Base-by-base conservation (phyloP, 805 yeast species). In the Yarrowia sp. region DNA sequence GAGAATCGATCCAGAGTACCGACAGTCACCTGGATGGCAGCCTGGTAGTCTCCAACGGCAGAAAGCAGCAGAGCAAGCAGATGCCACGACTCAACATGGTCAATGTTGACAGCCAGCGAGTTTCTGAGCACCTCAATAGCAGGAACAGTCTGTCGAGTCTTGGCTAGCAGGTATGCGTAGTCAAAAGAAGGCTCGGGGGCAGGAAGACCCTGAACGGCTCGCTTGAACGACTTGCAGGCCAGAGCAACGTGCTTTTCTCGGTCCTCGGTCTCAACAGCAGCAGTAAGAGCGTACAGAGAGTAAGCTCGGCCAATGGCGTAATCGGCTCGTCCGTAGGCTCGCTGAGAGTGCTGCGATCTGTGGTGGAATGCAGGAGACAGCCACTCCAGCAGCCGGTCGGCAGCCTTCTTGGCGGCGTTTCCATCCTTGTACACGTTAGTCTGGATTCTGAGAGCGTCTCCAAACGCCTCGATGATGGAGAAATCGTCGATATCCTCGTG, bases 71-170 rank as follows among this genome's bases (percentile, higher is more conserved):
- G 79, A 0, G 86, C 83, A 44, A 89, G 76, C 68, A 90, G 75
- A 71, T 89, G 89, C 86, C 93, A 86, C 8, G 86, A 81, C 69
- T 81, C 82, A 69, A 86, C 78, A 58, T 84, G 81, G 45, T 82
- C 82, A 0, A 89, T 88, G 65, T 79, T 79, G 31, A 47, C 36
- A 4, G 55, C 33, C 41, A 75, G 66, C 4, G 73, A 74, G 2
- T 42, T 44, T 47, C 69, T 67, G 13, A 71, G 71, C n/a, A 67
- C 60, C 22, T 65, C 66, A 28, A 72, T 65, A 3, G 77, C 75
- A 14, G 65, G 67, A 1, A 66, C 39, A 6, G 70, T 69, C 18
- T 71, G 67, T 3, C 67, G 62, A 13, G 65, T 66, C n/a, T 69
- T 65, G 9, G 73, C 74, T 18, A 71, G 65, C 45, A 67, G 65